phyloP scores from a whole-genome alignment of 2,329 filamentous ascomycete species.

The Penicillium rolfsii region DNA sequence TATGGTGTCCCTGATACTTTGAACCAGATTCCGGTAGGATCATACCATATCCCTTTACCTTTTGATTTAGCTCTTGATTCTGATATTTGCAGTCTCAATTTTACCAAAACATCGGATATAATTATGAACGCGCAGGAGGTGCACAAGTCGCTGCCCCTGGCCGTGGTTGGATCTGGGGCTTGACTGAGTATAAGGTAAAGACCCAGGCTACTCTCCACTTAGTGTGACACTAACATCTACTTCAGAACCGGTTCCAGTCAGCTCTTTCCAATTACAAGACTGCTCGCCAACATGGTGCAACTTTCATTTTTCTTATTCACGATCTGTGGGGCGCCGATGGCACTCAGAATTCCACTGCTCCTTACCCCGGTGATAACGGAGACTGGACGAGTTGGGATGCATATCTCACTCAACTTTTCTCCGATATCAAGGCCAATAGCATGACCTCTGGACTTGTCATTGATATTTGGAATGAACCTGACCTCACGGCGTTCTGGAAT shows the following conservation, averaged over 20 bases:
- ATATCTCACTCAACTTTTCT: not conserved
- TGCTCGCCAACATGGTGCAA: not conserved
- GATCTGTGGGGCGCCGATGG: slow-evolving; percentile 4
- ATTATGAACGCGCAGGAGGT: slow-evolving; percentile 16
- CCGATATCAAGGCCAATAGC: not conserved
- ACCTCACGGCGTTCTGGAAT: not conserved
- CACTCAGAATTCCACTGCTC: not conserved
- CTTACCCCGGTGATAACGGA: not conserved
- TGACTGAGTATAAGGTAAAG: slow-evolving; percentile 27
- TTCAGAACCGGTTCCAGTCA: not conserved
- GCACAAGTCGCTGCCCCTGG: slow-evolving; percentile 26
- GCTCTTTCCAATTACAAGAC: not conserved
- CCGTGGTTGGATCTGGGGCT: slow-evolving; percentile 45
- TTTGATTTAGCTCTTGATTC: not conserved
- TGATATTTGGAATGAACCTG: not conserved
- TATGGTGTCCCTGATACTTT: slow-evolving; percentile 3
- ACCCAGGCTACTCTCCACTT: not conserved
- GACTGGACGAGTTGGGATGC: slow-evolving; percentile 1
- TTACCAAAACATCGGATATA: slow-evolving; percentile 13
- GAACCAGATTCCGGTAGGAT: slow-evolving; percentile 3
- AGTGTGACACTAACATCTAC: not conserved
- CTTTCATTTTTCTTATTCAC: not conserved
- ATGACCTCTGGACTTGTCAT: not conserved
- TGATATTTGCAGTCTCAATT: not conserved
- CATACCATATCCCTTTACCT: not conserved